Conservation (phyloP, 805 yeast genomes). For the Komagataella mondaviorum region DNA sequence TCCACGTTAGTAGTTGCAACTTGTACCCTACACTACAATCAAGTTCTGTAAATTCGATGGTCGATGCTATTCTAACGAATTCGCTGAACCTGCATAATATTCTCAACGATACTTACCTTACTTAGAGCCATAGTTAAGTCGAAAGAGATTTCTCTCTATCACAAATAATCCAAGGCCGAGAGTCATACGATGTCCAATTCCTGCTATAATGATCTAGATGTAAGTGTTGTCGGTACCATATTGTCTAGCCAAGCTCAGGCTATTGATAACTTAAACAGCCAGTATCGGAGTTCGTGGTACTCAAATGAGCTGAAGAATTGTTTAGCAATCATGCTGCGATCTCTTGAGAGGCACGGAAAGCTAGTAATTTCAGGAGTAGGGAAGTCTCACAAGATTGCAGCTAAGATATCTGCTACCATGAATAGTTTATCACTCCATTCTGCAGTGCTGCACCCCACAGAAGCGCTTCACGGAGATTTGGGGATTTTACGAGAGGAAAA, state of each 20-base stretch:
- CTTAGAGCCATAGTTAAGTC: neutral
- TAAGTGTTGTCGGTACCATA: slow-evolving; percentile 21
- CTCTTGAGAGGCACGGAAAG: slow-evolving; percentile 43
- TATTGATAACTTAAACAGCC: slow-evolving; percentile 26
- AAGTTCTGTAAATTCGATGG: no score
- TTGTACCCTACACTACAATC: no score
- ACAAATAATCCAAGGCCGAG: neutral
- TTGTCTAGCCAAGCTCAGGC: slow-evolving; percentile 35
- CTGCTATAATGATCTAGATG: neutral
- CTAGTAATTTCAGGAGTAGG: slow-evolving; percentile 76
- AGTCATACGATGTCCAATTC: neutral
- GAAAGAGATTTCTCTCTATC: neutral
- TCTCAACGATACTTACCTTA: neutral
- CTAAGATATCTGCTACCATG: slow-evolving; percentile 69
- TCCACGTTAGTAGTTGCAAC: no score
- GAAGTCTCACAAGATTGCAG: slow-evolving; percentile 68
- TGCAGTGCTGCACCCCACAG: slow-evolving; percentile 63
- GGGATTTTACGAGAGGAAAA: slow-evolving; percentile 49
- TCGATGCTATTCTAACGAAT: no score
- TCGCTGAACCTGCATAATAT: neutral
- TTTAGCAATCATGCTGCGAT: slow-evolving; percentile 26
- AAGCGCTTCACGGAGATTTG: slow-evolving; percentile 84
- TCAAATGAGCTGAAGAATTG: slow-evolving; percentile 29
- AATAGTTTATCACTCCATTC: slow-evolving; percentile 68
- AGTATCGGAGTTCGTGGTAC: slow-evolving; percentile 33